These are phyloP conservation scores for Pythium guiyangense DNA, from an alignment of 352 stramenopile species.

Conservation along the genomic window DNA sequence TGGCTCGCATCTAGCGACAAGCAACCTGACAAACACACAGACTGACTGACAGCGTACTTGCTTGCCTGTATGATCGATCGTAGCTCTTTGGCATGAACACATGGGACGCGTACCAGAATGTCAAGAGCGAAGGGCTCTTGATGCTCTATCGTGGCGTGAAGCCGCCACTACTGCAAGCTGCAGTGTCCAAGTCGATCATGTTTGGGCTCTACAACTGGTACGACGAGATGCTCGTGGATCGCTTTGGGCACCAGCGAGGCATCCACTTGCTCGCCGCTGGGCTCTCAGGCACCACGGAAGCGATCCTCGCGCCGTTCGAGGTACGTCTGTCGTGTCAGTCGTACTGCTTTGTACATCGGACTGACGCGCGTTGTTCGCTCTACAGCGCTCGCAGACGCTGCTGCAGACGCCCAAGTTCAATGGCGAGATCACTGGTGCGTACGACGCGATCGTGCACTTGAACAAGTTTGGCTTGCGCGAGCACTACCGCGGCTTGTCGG, in stretches of 20 bases:
- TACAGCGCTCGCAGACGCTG: conserved; percentile 75
- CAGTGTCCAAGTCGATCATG: conserved; percentile 88
- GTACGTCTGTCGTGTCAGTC: conserved; percentile 17
- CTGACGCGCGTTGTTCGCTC: background rate
- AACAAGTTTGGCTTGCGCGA: conserved; percentile 76
- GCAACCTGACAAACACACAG: background rate
- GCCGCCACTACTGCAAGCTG: conserved; percentile 77
- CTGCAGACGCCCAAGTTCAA: conserved; percentile 88
- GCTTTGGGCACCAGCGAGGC: conserved; percentile 34
- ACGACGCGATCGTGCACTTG: conserved; percentile 73
- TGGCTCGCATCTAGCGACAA: no score
- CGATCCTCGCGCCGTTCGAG: conserved; percentile 83
- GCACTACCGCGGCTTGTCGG: conserved; percentile 76
- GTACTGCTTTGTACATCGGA: background rate
- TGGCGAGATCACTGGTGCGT: conserved; percentile 63
- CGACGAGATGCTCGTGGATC: conserved; percentile 43
- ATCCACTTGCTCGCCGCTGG: conserved; percentile 58
- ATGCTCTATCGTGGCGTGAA: conserved; percentile 85
- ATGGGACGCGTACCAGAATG: conserved; percentile 63
- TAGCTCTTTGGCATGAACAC: conserved; percentile 76
- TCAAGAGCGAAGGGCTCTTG: conserved; percentile 46
- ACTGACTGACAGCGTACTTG: no score
- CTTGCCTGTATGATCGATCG: conserved; percentile 5
- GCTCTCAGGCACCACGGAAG: conserved; percentile 77
- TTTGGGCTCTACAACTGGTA: conserved; percentile 90